phyloP scores from a whole-genome alignment of 108 stramenopile genomes.

The Nannochloropsis salina region DNA sequence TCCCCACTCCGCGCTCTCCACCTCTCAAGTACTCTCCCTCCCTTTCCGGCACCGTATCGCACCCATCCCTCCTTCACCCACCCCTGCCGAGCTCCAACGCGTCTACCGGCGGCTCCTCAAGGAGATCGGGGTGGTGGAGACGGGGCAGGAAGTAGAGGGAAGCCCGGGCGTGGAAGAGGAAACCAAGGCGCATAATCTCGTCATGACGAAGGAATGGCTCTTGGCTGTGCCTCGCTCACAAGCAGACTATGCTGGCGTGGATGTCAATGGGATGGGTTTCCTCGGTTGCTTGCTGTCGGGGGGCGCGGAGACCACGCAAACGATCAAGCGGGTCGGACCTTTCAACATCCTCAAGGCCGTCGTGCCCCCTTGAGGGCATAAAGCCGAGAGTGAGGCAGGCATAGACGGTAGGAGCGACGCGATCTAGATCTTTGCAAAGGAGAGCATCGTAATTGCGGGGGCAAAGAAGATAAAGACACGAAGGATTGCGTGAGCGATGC shows the following conservation, averaged over 20 bases:
- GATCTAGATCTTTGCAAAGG: too few species aligned
- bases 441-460: too few species aligned
- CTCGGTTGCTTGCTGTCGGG: constrained; percentile 35
- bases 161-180: background rate
- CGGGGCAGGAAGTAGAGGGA: background rate
- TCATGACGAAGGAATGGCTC: constrained; percentile 36
- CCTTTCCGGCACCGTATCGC: constrained; percentile 11
- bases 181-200: constrained; percentile 29
- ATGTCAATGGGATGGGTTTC: constrained; percentile 48
- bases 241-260: constrained; percentile 25
- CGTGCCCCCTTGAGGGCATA: too few species aligned
- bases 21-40: background rate
- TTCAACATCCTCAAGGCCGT: constrained; percentile 34
- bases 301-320: constrained; percentile 21
- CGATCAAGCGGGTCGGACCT: constrained; percentile 26
- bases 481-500: too few species aligned
- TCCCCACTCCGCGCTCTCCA: background rate
- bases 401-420: too few species aligned
- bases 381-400: too few species aligned
- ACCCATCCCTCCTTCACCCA: background rate
- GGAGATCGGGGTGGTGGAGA: background rate
- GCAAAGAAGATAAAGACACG: too few species aligned
- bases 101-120: background rate
- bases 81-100: background rate
- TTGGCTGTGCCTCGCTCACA: constrained; percentile 36